Evolutionary conservation across 108 stramenopile genomes (phyloP).

Genomic region (Nitzschia sp.): DNA sequence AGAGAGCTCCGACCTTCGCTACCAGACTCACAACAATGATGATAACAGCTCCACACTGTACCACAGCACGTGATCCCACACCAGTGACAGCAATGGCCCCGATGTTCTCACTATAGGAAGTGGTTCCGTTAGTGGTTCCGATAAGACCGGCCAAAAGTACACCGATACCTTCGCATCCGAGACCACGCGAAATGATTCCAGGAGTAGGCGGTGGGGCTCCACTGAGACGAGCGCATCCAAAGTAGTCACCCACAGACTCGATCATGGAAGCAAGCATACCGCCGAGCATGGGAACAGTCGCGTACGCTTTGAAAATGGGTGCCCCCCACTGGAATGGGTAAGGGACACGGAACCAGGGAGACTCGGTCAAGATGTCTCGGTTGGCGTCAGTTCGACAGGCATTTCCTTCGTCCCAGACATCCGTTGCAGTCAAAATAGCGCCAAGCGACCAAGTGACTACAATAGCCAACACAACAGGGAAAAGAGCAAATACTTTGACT

Average conservation of each 20-base stretch:
- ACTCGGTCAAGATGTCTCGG: constrained; percentile 11
- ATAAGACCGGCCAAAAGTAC: constrained; percentile 30
- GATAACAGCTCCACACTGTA: constrained; percentile 31
- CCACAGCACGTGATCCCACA: constrained; percentile 35
- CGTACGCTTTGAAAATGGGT: constrained; percentile 27
- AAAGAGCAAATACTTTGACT: constrained; percentile 19
- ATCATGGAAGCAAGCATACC: constrained; percentile 33
- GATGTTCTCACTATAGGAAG: constrained; percentile 38
- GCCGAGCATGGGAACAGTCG: constrained; percentile 39
- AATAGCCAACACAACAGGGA: constrained; percentile 35
- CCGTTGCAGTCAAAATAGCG: constrained; percentile 32
- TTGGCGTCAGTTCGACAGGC: constrained; percentile 31
- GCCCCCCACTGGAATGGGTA: constrained; percentile 35
- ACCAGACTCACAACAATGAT: constrained; percentile 35
- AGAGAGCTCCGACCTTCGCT: constrained; percentile 26
- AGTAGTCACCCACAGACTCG: constrained; percentile 41
- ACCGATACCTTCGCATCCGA: constrained; percentile 37
- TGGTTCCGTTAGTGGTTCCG: constrained; percentile 35
- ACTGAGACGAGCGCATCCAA: constrained; percentile 27
- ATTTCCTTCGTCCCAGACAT: constrained; percentile 39
- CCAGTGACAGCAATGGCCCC: constrained; percentile 40
- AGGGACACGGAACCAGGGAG: constrained; percentile 34
- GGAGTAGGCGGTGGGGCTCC: constrained; percentile 43
- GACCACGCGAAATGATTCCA: constrained; percentile 37
- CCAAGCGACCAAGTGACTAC: constrained; percentile 30